Base-by-base conservation (phyloP, 306 rosid genomes). In the Pterocarpus macrocarpus region DNA sequence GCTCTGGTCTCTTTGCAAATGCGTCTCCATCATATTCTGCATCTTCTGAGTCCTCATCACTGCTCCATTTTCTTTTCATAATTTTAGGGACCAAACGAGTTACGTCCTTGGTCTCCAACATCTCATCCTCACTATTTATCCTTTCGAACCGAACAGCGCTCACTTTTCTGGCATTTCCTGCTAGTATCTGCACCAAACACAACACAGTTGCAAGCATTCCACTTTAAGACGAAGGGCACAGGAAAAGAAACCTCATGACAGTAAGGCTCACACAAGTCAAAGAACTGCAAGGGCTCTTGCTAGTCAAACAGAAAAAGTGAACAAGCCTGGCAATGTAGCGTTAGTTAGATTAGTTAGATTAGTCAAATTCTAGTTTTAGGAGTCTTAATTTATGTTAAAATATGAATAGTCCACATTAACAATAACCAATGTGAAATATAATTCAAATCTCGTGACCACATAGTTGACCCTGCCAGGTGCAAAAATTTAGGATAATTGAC, bases 151-250 rank as follows among this genome's bases (percentile, higher is more conserved):
- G 94, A 85, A 94, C 94, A 1, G 98, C 97, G 30, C 98, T 90
- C 11, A 96, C 97, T 85, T 96, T 96, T 90, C 99, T 90, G 35
- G 98, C 98, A 85, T 96, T 96, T 85, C 99, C 99, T 41, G 97
- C 98, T 43, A 96, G 88, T 66, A 96, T 83, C 99, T 96, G 92
- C 89, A 62, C 44, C 76, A 79, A 80, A 56, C 41, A 82, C 80
- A 84, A 82, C 47, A 52, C 11, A 61, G n/a, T 14, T 14, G 57
- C 14, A 69, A 17, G 41, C 41, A 38, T 38, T 38, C 41, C 41
- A 38, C 41, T 38, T 4, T 4, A 38, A 38, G 41, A 38, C 41
- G 5, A 38, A 38, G 41, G 41, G 41, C 41, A 4, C 41, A 66
- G 35, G 41, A 66, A 8, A 13, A 13, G 38, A 73, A 73, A 56